Conservation (phyloP, 2,329 filamentous ascomycete genomes). For the Bipolaris oryzae region DNA sequence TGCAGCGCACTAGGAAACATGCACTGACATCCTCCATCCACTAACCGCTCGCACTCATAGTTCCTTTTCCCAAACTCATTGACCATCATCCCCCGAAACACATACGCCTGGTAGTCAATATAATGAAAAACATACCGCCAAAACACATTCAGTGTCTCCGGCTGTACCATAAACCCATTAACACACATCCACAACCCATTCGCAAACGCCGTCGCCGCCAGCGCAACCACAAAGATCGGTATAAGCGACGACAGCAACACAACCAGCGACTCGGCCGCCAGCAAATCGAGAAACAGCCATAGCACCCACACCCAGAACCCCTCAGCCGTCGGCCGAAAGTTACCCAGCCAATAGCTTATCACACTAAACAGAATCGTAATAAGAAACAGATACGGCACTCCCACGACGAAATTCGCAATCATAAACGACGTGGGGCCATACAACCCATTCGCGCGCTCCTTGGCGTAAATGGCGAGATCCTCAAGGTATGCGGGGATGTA, state of each 20-base stretch:
- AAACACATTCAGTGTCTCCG: slow-evolving; percentile 76
- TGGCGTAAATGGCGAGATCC: slow-evolving; percentile 72
- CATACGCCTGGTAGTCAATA: slow-evolving; percentile 84
- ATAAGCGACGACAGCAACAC: slow-evolving; percentile 75
- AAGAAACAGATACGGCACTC: slow-evolving; percentile 79
- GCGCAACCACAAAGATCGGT: slow-evolving; percentile 78
- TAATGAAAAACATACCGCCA: slow-evolving; percentile 89
- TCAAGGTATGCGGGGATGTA: slow-evolving; percentile 86
- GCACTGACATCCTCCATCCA: slow-evolving; percentile 62
- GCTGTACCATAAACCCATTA: slow-evolving; percentile 78
- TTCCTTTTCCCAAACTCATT: slow-evolving; percentile 75
- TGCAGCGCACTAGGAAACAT: slow-evolving; percentile 71
- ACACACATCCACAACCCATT: slow-evolving; percentile 92
- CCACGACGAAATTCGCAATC: slow-evolving; percentile 80
- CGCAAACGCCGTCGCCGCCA: slow-evolving; percentile 81
- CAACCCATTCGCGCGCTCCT: slow-evolving; percentile 81
- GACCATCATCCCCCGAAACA: slow-evolving; percentile 92
- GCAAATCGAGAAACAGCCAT: slow-evolving; percentile 83
- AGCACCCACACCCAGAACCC: slow-evolving; percentile 80
- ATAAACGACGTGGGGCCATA: slow-evolving; percentile 77
- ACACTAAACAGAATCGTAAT: slow-evolving; percentile 77
- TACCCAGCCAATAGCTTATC: slow-evolving; percentile 79
- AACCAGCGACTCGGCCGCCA: slow-evolving; percentile 82
- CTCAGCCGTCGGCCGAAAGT: slow-evolving; percentile 68
- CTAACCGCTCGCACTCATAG: slow-evolving; percentile 62